phyloP scores from a whole-genome alignment of 495 filamentous ascomycete species.

The Hypoxylon subgilvum region DNA sequence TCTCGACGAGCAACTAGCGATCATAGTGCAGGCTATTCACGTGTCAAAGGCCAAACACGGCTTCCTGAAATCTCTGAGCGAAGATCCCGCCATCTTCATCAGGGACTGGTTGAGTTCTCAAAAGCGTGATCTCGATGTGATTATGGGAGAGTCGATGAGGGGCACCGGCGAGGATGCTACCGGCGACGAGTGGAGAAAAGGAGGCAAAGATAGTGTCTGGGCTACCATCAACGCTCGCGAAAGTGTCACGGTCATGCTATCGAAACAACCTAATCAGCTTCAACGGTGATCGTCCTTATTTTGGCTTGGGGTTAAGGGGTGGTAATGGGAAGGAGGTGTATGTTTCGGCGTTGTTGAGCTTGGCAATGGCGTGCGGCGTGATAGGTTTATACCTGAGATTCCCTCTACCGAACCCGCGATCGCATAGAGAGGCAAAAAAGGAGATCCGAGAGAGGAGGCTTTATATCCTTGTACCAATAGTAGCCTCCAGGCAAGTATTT shows the following conservation, averaged over 20 bases:
- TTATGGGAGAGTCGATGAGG: conserved; percentile 78
- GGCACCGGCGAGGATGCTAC: conserved; percentile 66
- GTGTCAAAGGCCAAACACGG: conserved; percentile 83
- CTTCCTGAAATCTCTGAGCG: conserved; percentile 76
- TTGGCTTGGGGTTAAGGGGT: neutral
- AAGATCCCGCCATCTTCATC: conserved; percentile 83
- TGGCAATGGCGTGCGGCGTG: conserved; percentile 23
- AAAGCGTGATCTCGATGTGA: conserved; percentile 85
- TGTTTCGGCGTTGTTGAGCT: neutral
- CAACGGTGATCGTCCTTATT: conserved; percentile 24
- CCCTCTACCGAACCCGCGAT: neutral
- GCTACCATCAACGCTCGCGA: conserved; percentile 59
- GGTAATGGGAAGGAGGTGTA: neutral
- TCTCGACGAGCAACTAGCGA: conserved; percentile 83
- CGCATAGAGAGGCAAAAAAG: neutral
- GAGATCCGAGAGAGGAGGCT: neutral
- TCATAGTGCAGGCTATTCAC: conserved; percentile 76
- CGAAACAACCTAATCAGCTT: conserved; percentile 43
- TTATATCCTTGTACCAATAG: conserved; percentile 23
- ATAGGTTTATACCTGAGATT: neutral
- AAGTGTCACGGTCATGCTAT: conserved; percentile 60
- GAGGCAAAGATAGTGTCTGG: conserved; percentile 59
- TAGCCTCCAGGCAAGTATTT: neutral
- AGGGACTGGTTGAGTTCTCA: conserved; percentile 85
- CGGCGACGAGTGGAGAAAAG: conserved; percentile 63